These are phyloP conservation scores for Brachypodium distachyon DNA, from an alignment of 202 grass and related monocot genomes.

Conservation along the genomic window DNA sequence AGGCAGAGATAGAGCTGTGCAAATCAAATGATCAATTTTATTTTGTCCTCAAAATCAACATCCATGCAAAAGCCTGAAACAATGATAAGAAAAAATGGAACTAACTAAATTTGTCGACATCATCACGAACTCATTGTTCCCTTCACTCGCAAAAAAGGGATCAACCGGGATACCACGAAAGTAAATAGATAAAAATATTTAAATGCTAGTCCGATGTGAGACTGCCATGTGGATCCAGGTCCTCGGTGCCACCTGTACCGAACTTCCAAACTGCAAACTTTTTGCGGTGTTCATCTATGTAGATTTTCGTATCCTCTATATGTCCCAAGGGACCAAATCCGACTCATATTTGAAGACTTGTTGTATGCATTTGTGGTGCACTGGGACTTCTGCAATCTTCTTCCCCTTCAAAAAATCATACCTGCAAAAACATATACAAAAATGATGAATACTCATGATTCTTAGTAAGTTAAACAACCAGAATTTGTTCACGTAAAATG, in stretches of 20 bases:
- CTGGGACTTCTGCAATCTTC: background rate
- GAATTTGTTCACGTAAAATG: too few relatives aligned
- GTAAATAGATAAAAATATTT: background rate
- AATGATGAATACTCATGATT: background rate
- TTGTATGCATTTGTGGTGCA: background rate
- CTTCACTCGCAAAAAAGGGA: background rate
- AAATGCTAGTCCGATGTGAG: too few relatives aligned
- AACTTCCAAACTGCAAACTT: background rate
- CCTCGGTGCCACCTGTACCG: too few relatives aligned
- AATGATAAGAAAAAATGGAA: background rate
- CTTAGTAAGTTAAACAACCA: background rate
- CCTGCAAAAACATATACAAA: background rate
- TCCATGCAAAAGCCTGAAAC: background rate
- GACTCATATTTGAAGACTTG: constrained; percentile 34
- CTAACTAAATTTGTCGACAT: constrained; percentile 4
- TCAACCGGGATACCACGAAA: background rate
- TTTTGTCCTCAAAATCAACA: background rate
- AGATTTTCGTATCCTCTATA: background rate
- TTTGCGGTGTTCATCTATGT: background rate
- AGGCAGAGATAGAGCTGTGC: too few relatives aligned
- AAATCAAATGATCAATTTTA: background rate
- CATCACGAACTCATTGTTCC: background rate
- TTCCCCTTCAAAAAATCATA: constrained; percentile 12
- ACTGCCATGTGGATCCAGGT: too few relatives aligned
- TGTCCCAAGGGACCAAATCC: constrained; percentile 1